phyloP scores from a whole-genome alignment of 352 stramenopile genomes.

The Lagenidium giganteum region DNA sequence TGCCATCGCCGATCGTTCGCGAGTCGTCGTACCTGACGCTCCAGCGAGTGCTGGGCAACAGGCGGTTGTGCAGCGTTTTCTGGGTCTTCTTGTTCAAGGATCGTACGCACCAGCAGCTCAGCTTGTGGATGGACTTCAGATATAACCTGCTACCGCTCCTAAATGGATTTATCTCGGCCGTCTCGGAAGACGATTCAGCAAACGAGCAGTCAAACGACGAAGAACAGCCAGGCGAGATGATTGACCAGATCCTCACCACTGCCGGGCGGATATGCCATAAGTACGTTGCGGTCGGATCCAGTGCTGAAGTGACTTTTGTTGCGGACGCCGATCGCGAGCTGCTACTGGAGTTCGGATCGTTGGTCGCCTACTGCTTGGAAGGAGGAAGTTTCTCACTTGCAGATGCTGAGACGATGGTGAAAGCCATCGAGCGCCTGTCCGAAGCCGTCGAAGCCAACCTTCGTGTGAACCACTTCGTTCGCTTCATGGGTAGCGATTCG shows the following conservation, averaged over 20 bases:
- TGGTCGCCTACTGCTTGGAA: conserved; percentile 52
- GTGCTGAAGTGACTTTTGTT: conserved; percentile 62
- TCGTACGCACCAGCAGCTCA: conserved; percentile 72
- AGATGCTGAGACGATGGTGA: conserved; percentile 55
- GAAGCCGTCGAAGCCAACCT: conserved; percentile 67
- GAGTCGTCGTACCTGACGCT: conserved; percentile 59
- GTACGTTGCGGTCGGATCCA: conserved; percentile 48
- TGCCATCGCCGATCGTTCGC: conserved; percentile 2
- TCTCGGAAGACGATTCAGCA: conserved; percentile 26
- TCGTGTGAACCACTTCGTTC: conserved; percentile 84
- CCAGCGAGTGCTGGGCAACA: conserved; percentile 67
- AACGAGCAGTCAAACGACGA: too few relatives aligned
- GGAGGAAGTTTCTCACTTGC: conserved; percentile 59
- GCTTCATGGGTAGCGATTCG: conserved; percentile 77
- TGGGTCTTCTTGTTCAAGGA: conserved; percentile 88
- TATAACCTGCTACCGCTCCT: conserved; percentile 68
- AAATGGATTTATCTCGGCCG: conserved; percentile 40
- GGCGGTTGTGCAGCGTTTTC: conserved; percentile 78
- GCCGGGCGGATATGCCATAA: conserved; percentile 55
- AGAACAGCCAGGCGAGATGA: conserved; percentile 44
- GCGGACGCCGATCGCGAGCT: conserved; percentile 52
- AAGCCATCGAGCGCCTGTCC: conserved; percentile 49
- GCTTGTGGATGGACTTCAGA: conserved; percentile 80
- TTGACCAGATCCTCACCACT: conserved; percentile 59
- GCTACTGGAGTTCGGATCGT: conserved; percentile 52